Base-by-base conservation (phyloP, 345 rosid genomes). In the Eucalyptus tenuipes region DNA sequence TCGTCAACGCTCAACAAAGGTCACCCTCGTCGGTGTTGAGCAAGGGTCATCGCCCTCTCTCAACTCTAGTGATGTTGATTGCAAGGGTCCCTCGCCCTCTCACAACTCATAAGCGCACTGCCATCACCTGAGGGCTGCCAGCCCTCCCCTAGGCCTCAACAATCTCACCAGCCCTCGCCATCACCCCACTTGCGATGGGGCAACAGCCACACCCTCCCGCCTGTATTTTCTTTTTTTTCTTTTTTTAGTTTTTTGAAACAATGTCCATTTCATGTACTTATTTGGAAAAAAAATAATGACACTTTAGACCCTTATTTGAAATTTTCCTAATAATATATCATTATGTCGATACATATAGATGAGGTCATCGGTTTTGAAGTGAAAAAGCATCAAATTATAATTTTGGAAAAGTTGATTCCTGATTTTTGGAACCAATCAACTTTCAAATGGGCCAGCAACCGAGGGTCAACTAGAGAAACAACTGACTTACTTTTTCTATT, bases 1-100 rank as follows among this genome's bases (percentile, higher is more conserved):
- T 2, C 6, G 1, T 50, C 20, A 0, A 49, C 0, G 1, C 53
- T n/a, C 2, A 0, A 50, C 0, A 3, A 0, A 50, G 20, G 3
- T 50, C 0, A 0, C 53, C 22, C 53, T 50, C 2, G 0, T 50
- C 0, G 0, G 8, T 3, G 7, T 16, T 3, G 7, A 49, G 18
- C 0, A 0, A 49, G 7, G 52, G 52, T 6, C 52, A 49, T 0
- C 0, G 0, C 52, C 52, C 18, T 49, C 52, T 49, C 52, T 49
- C 7, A 15, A 6, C 52, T 49, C 0, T 15, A 0, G 18, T 5
- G 3, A n/a, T n/a, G n/a, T n/a, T n/a, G n/a, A n/a, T n/a, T n/a
- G n/a, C n/a, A n/a, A n/a, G n/a, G n/a, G n/a, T n/a, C n/a, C n/a
- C n/a, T n/a, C n/a, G n/a, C n/a, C n/a, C n/a, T n/a, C n/a, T n/a